Base-by-base conservation (phyloP, 1,284 basidiomycete species). In the Cryptococcus jaspeensis region DNA sequence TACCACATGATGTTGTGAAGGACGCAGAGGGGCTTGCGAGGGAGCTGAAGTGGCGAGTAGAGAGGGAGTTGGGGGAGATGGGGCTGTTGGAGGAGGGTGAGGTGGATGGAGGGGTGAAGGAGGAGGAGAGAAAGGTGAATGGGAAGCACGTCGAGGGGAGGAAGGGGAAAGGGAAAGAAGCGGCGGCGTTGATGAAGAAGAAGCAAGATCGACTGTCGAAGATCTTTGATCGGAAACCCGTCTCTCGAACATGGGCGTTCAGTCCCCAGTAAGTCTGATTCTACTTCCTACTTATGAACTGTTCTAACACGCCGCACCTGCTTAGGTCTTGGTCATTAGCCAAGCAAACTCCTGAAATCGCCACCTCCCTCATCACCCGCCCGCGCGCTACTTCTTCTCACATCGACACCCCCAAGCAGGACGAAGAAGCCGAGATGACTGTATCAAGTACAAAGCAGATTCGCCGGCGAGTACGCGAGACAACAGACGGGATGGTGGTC, bases 41-140 rank as follows among this genome's bases (percentile, higher is more conserved):
- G 60, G 92, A 95, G 70, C 78, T 95, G 45, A 81, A 88, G 43
- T 92, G 90, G 89, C 82, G 90, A 50, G 82, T 87, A 20, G 81
- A 84, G 59, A 74, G 84, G 46, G 87, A 87, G 5, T 75, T 82
- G 60, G 8, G 32, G 55, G 13, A 44, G 22, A 18, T 18, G 39
- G 32, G 41, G 12, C 20, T 54, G 50, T 23, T 52, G 23, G 55
- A 53, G 38, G 43, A 43, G 20, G 20, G 42, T 41, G 16, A 23
- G 43, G 16, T 5, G 43, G 25, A 9, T 8, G 23, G 13, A 4
- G 22, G 45, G 13, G 11, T 45, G 8, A 15, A 11, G n/a, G 43
- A 12, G 13, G 22, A 15, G 18, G 45, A 46, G 5, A 7, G n/a
- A 1, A 23, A 25, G 45, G 13, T n/a, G 12, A 23, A 15, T 46